Conservation (phyloP, 305 asterid species). For the Lippia alba region DNA sequence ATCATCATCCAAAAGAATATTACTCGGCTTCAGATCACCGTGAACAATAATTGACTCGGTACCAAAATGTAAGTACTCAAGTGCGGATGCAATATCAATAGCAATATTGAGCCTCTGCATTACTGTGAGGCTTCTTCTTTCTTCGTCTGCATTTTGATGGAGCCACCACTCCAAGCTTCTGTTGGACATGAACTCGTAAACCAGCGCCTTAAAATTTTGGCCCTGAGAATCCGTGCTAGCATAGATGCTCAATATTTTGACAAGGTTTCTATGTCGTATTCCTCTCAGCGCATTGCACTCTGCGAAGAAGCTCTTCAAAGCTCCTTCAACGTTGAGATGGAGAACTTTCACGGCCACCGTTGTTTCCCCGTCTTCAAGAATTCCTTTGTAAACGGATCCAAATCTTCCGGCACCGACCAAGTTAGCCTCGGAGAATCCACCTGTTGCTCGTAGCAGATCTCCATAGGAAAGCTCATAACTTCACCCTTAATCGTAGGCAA, state of each 20-base stretch:
- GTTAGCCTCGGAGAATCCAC: conserved; percentile 29
- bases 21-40: conserved; percentile 30
- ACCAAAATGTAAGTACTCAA: conserved; percentile 33
- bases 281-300: conserved; percentile 32
- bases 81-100: conserved; percentile 34
- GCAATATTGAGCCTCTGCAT: conserved; percentile 30
- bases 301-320: conserved; percentile 28
- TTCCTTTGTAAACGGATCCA: no score
- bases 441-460: conserved; percentile 29
- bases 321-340: conserved; percentile 30
- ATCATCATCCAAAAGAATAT: conserved; percentile 29
- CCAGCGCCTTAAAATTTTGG: conserved; percentile 29
- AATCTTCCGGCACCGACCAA: conserved; percentile 32
- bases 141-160: conserved; percentile 8
- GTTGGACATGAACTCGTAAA: conserved; percentile 23
- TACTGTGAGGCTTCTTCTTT: conserved; percentile 4
- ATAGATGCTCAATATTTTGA: conserved; percentile 31
- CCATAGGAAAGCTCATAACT: conserved; percentile 34
- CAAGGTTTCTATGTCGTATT: conserved; percentile 31
- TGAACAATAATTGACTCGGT: conserved; percentile 32
- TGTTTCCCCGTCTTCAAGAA: conserved; percentile 1
- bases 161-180: conserved; percentile 27
- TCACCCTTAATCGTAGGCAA: no score
- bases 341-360: conserved; percentile 34
- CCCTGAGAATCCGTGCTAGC: conserved; percentile 26